phyloP scores from a whole-genome alignment of 2,329 filamentous ascomycete species.

The Talaromyces rugulosus region DNA sequence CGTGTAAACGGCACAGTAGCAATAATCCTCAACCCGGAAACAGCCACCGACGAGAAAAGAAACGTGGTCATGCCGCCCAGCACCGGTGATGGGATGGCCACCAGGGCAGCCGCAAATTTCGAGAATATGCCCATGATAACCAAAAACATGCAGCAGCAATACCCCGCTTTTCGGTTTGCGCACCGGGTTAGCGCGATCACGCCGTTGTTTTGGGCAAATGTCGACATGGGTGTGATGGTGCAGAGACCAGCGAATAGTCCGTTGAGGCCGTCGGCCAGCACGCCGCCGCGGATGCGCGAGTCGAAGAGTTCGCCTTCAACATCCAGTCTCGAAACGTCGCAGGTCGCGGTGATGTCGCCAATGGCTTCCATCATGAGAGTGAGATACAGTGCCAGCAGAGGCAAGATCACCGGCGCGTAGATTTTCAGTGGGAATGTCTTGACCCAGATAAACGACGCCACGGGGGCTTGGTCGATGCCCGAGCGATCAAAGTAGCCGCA shows the following conservation, averaged over 20 bases:
- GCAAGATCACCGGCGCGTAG: conserved; percentile 63
- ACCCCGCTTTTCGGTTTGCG: conserved; percentile 64
- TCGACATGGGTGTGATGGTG: conserved; percentile 65
- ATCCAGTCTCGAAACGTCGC: conserved; percentile 60
- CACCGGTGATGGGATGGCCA: conserved; percentile 56
- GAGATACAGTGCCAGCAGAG: conserved; percentile 54
- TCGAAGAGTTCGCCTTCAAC: conserved; percentile 63
- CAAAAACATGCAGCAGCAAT: conserved; percentile 62
- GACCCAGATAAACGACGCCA: conserved; percentile 66
- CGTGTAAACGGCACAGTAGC: conserved; percentile 59
- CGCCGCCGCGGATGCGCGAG: conserved; percentile 65
- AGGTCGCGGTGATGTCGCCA: conserved; percentile 64
- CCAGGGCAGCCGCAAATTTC: conserved; percentile 66
- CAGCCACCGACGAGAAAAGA: conserved; percentile 62
- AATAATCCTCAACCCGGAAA: conserved; percentile 64
- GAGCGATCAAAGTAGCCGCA: conserved; percentile 61
- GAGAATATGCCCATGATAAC: conserved; percentile 67
- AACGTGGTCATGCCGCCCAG: conserved; percentile 56
- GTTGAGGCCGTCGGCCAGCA: conserved; percentile 64
- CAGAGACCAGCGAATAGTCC: conserved; percentile 59
- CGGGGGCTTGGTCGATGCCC: conserved; percentile 58
- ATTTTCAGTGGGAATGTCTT: conserved; percentile 63
- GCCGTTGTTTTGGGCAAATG: conserved; percentile 66
- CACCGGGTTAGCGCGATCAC: conserved; percentile 65
- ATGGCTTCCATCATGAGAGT: conserved; percentile 67